Base-by-base conservation (phyloP, 495 filamentous ascomycete genomes). In the Trypethelium eluteriae region DNA sequence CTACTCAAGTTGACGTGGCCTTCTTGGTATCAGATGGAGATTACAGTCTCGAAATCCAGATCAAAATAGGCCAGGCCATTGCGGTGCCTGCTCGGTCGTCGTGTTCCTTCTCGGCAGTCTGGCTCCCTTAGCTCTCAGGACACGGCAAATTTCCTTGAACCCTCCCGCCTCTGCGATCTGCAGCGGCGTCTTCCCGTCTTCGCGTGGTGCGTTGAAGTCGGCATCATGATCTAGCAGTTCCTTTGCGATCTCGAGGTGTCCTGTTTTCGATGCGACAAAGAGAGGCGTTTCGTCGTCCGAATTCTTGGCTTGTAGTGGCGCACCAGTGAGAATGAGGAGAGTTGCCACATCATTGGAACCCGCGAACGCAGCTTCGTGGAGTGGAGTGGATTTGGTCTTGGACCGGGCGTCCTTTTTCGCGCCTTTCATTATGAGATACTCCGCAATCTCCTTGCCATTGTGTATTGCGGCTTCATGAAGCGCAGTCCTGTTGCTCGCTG, bases 401-500 rank as follows among this genome's bases (percentile, higher is more conserved):
- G 49, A 53, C 25, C 16, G 7, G n/a, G n/a, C 5, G 25, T 53
- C 49, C 25, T 53, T 53, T 18, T 53, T 53, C 10, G 49, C 49
- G 49, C 49, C 49, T 5, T 53, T 18, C 16, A 5, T 11, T 5
- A 53, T 53, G 5, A 53, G 16, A 16, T 46, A 53, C 14, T 53
- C 25, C 49, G 49, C 49, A 53, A 18, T 18, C 25, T 53, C 49
- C 7, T 18, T 5, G 49, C 10, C 14, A 53, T 18, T 53, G n/a
- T 53, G n/a, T 5, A 18, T 53, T 18, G n/a, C 49, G 16, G 49
- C 49, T 18, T 53, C 49, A 53, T 53, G 49, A 53, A 53, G 49
- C 5, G 49, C 49, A 5, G 49, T 53, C 5, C 49, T 14, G 25
- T 46, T 53, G 16, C 49, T 18, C 5, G 49, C 9, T 53, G 14